Evolutionary conservation across 345 rosid species (phyloP), one percentile per base, ranked within the genome.

Genomic region (Pelargonium nanum): DNA sequence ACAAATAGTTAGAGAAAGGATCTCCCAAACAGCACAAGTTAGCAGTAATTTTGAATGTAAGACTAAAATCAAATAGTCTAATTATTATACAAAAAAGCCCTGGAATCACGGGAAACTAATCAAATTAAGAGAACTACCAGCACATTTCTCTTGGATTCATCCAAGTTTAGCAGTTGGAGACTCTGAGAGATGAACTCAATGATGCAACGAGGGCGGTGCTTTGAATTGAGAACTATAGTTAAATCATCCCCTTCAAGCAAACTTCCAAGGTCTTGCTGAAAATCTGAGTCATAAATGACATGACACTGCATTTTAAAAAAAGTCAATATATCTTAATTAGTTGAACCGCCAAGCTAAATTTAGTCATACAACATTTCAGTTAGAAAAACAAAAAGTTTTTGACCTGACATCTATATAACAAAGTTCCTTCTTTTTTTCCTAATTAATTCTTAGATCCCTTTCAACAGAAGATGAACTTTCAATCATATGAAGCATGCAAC

Each of bases 151-250:
- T 73, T 79, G 12, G 91, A 57, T 50, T 74, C 91, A 26, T 87
- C 88, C 25, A 89, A 59, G 40, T 81, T 81, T 55, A 92, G 80
- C 44, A 81, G 23, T 22, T 64, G 68, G 66, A 92, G 79, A 64
- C 88, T 73, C 60, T 92, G 85, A 52, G 96, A 85, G 44, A 92
- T 85, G 67, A 92, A 87, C 30, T 83, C 87, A 9, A 92, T 74
- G 63, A 89, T 60, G 78, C 96, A 89, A 24, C 78, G 86, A 1
- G 99, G 96, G 20, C 82, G 88, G 74, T 92, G 83, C 69, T 82
- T 77, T 7, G 97, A 92, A 57, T 77, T 68, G 56, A 92, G 85
- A 21, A 92, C 76, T 54, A 89, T 55, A 30, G 76, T 70, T n/a
- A 92, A 71, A 71, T 92, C 98, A 77, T 83, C 96, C 9, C 22